phyloP scores from a whole-genome alignment of 2,329 filamentous ascomycete genomes.

The Pseudogymnoascus sp. region DNA sequence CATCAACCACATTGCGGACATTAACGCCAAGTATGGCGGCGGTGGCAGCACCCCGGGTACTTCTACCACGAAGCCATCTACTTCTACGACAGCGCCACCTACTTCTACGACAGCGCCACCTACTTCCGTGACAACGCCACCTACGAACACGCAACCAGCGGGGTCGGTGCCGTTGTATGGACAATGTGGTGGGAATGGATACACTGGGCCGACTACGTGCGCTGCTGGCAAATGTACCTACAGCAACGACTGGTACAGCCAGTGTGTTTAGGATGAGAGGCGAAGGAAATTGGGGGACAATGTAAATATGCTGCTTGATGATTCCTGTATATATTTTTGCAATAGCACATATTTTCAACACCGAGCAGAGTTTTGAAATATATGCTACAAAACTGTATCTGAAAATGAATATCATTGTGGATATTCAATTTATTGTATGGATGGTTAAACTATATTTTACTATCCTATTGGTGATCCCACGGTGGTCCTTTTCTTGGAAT shows the following conservation, averaged over 20 bases:
- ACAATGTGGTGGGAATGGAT: conserved; percentile 8
- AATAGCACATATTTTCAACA: neutral
- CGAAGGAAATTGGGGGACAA: too few relatives aligned
- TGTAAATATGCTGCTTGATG: neutral
- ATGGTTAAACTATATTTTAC: too few relatives aligned
- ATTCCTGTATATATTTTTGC: conserved; percentile 2
- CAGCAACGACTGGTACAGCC: conserved; percentile 11
- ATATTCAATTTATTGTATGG: too few relatives aligned
- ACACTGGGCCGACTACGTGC: conserved; percentile 12
- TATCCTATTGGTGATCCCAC: too few relatives aligned
- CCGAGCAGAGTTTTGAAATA: neutral
- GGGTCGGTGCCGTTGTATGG: neutral
- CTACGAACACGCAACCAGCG: neutral
- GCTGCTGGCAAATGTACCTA: conserved; percentile 12
- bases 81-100: neutral
- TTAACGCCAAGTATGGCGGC: neutral
- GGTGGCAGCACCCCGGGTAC: neutral
- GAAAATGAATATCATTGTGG: neutral
- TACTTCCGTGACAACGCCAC: neutral
- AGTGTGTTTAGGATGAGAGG: neutral
- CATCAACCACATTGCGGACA: neutral
- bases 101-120: neutral
- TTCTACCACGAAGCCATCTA: neutral
- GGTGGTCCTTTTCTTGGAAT: too few relatives aligned
- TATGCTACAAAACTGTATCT: neutral